phyloP scores from a whole-genome alignment of 495 filamentous ascomycete species.

The Aspergillus coremiiformis region DNA sequence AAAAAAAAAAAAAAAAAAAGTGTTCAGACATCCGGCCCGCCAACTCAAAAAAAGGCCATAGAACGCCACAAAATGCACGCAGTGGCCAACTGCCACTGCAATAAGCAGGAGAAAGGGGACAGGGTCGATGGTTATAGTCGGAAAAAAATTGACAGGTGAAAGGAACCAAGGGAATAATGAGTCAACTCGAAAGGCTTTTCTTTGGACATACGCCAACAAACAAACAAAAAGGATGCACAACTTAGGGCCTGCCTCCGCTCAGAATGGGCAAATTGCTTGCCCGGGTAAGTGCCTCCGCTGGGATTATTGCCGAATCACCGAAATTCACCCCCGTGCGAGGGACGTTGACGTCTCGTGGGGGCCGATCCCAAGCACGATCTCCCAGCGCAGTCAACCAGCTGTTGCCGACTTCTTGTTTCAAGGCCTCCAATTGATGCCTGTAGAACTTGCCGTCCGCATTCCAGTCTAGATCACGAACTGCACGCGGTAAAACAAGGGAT shows the following conservation, averaged over 20 bases:
- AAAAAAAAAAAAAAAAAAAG: no score
- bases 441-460: slow-evolving; percentile 70
- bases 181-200: background rate
- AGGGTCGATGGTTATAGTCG: background rate
- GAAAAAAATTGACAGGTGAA: background rate
- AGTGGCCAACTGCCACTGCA: slow-evolving; percentile 3
- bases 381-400: slow-evolving; percentile 79
- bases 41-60: slow-evolving; percentile 35
- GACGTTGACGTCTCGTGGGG: slow-evolving; percentile 24
- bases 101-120: background rate
- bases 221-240: slow-evolving; percentile 18
- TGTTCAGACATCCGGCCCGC: slow-evolving; percentile 42
- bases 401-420: slow-evolving; percentile 74
- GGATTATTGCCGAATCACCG: slow-evolving; percentile 30
- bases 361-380: slow-evolving; percentile 60
- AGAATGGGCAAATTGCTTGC: slow-evolving; percentile 44
- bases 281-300: slow-evolving; percentile 31
- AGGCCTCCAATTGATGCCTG: slow-evolving; percentile 72
- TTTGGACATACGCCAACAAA: background rate
- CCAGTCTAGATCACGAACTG: slow-evolving; percentile 43
- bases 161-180: background rate
- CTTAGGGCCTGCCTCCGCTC: slow-evolving; percentile 45
- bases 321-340: slow-evolving; percentile 29
- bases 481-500: slow-evolving; percentile 8
- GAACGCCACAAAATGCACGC: slow-evolving; percentile 39